These are phyloP conservation scores for Telopea speciosissima DNA, from an alignment of 177 flowering plant genomes.

Conservation along the genomic window DNA sequence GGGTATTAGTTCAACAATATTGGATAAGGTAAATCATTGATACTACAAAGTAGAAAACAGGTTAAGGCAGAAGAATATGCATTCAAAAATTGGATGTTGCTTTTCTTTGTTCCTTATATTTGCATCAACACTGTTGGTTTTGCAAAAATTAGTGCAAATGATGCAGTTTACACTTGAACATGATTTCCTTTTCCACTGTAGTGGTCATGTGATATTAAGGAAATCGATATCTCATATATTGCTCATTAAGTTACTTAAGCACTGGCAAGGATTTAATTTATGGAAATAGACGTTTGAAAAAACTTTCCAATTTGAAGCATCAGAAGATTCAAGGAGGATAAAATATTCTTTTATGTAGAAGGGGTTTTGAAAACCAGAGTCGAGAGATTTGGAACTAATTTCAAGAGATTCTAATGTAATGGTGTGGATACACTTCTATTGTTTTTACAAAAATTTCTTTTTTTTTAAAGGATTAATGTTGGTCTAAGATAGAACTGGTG, in stretches of 20 bases:
- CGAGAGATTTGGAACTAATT: too few relatives aligned
- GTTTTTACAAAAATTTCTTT: too few relatives aligned
- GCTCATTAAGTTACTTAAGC: background rate
- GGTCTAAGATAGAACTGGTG: too few relatives aligned
- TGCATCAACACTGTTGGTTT: background rate
- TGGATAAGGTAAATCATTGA: background rate
- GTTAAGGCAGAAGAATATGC: background rate
- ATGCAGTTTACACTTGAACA: background rate
- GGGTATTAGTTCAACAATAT: background rate
- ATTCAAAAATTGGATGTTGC: background rate
- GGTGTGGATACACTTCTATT: too few relatives aligned
- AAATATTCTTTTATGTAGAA: too few relatives aligned
- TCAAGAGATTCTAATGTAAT: too few relatives aligned
- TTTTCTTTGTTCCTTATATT: background rate
- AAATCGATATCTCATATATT: background rate
- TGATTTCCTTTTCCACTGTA: background rate
- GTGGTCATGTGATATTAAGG: background rate
- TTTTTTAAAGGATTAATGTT: too few relatives aligned
- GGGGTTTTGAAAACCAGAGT: too few relatives aligned
- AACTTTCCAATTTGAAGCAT: background rate
- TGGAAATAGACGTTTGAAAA: too few relatives aligned
- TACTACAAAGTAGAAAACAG: background rate
- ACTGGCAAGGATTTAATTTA: background rate
- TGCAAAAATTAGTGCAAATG: background rate
- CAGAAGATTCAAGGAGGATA: background rate